phyloP scores from a whole-genome alignment of 2,329 filamentous ascomycete species.

The Xylariaceae sp. region DNA sequence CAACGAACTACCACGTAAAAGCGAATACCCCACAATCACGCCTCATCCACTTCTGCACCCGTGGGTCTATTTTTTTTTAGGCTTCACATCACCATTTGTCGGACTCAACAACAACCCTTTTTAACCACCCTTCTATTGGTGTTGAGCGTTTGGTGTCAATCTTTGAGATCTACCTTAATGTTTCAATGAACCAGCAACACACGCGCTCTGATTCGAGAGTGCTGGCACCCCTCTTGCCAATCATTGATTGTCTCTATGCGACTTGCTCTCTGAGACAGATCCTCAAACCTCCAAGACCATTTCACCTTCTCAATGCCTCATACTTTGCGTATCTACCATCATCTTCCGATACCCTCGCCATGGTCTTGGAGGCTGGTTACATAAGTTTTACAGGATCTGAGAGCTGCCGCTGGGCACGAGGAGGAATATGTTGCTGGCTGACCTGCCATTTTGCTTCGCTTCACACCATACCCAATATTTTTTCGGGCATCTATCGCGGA shows the following conservation, averaged over 20 bases:
- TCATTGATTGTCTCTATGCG: constrained; percentile 5
- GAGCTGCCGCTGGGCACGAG: background rate
- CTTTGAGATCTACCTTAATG: constrained; percentile 23
- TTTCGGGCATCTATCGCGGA: constrained; percentile 4
- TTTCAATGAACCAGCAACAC: constrained; percentile 27
- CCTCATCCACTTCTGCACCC: constrained; percentile 17
- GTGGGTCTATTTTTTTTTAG: constrained; percentile 9
- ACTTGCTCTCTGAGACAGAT: constrained; percentile 2
- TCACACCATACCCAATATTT: constrained; percentile 9
- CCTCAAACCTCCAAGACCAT: constrained; percentile 2
- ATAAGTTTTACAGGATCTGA: constrained; percentile 3
- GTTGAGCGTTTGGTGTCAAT: constrained; percentile 26
- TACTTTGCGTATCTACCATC: constrained; percentile 1
- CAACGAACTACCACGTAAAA: constrained; percentile 17
- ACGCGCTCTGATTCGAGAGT: constrained; percentile 2
- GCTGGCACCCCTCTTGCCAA: constrained; percentile 1
- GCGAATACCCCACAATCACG: constrained; percentile 8
- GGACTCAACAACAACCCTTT: constrained; percentile 21
- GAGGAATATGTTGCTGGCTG: constrained; percentile 13
- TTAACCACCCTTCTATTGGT: constrained; percentile 15
- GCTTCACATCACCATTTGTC: constrained; percentile 14
- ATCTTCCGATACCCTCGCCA: constrained; percentile 6
- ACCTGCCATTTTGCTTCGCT: constrained; percentile 8
- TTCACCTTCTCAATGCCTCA: constrained; percentile 5
- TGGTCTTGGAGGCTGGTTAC: constrained; percentile 6